A percentile compares a stretch with the other conserved stretches of the same genome.
Evolutionary conservation across 345 rosid genomes (phyloP).

Genomic region (Citrus reticulata): DNA sequence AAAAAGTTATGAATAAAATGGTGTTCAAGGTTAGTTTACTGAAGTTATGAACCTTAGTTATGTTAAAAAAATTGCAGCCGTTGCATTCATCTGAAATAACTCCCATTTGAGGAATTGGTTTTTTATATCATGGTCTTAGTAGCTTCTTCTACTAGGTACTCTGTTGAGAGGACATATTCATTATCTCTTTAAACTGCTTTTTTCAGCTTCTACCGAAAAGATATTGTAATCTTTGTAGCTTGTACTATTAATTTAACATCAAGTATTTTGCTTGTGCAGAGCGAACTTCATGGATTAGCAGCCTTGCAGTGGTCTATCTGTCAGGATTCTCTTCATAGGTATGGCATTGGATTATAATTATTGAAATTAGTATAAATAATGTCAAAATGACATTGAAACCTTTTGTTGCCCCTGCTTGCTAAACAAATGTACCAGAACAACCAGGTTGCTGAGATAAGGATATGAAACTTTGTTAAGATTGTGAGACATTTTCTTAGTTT

Average conservation of each 20-base stretch:
- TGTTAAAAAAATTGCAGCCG: not conserved
- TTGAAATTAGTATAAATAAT: not conserved
- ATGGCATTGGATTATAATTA: not conserved
- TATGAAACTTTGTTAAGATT: not conserved
- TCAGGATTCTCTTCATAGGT: constrained; percentile 83
- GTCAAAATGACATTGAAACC: not conserved
- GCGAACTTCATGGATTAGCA: constrained; percentile 87
- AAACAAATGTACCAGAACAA: not conserved
- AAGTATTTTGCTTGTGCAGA: constrained; percentile 39
- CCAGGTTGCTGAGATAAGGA: not conserved
- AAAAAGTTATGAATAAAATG: constrained; percentile 64
- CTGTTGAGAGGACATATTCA: not conserved
- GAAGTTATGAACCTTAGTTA: not conserved
- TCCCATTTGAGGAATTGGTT: not conserved
- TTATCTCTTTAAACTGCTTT: not conserved
- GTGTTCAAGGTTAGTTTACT: constrained; percentile 56
- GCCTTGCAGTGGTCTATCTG: constrained; percentile 96
- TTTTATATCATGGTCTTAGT: not conserved
- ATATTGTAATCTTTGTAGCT: not conserved
- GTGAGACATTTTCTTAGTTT: not conserved
- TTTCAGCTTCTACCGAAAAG: not conserved
- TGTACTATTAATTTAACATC: not conserved
- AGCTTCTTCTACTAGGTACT: not conserved
- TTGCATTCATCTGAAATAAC: not conserved
- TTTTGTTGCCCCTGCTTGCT: not conserved